Evolutionary conservation across 192 early-diverging fungal species (phyloP).

Genomic region (Coemansia sp.): DNA sequence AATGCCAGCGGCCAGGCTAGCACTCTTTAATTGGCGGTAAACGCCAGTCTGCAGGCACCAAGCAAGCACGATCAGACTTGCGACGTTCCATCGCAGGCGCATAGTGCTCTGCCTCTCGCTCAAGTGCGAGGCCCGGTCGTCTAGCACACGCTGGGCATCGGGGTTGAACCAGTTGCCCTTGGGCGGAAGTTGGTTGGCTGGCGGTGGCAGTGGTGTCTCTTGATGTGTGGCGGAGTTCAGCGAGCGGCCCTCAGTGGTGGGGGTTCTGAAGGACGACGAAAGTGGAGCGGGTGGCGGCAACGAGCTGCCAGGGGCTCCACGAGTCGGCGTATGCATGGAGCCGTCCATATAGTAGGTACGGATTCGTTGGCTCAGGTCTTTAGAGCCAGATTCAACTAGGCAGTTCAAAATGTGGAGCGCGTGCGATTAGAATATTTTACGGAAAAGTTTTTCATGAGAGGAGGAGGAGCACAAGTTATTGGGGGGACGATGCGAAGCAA

Average conservation of each 20-base stretch:
- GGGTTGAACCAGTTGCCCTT: slow-evolving; percentile 43
- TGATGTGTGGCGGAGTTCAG: not conserved
- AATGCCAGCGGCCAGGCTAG: slow-evolving; percentile 15
- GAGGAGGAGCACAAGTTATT: not conserved
- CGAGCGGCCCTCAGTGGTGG: slow-evolving; percentile 6
- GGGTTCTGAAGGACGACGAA: slow-evolving; percentile 30
- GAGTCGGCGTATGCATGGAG: slow-evolving; percentile 35
- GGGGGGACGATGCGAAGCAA: not conserved
- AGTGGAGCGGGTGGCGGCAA: not conserved
- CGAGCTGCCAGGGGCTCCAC: slow-evolving; percentile 9
- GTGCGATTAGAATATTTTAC: no score
- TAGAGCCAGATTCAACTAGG: not conserved
- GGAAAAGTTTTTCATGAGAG: not conserved
- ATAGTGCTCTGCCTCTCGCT: slow-evolving; percentile 42
- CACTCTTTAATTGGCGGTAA: slow-evolving; percentile 29
- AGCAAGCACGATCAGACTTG: slow-evolving; percentile 27
- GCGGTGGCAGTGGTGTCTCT: not conserved
- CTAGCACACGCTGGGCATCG: slow-evolving; percentile 49
- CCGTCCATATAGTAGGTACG: slow-evolving; percentile 20
- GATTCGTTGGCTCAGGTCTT: not conserved
- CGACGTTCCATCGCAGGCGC: slow-evolving; percentile 53
- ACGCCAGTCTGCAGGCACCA: slow-evolving; percentile 42
- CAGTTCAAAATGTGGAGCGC: not conserved
- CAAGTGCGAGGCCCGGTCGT: slow-evolving; percentile 35
- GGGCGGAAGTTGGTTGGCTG: not conserved